phyloP scores from a whole-genome alignment of 1,284 basidiomycete species.

The Apiotrichum siamense region DNA sequence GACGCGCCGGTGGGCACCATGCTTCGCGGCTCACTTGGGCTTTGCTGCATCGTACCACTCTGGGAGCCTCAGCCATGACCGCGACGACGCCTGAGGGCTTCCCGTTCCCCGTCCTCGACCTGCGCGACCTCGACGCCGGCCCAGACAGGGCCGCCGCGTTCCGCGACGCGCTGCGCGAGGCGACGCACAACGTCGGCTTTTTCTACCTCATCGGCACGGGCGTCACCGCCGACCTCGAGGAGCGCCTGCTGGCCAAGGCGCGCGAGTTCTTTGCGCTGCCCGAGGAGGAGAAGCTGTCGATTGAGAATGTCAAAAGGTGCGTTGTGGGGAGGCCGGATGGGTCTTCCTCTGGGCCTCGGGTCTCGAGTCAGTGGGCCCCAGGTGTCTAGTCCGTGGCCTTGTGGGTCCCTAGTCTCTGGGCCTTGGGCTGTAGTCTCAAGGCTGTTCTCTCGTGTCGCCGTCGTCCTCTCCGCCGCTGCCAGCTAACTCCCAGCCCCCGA shows the following conservation, averaged over 20 bases:
- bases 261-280: conserved; percentile 32
- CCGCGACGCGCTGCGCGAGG: conserved; percentile 7
- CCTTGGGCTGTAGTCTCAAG: too few relatives aligned
- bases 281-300: conserved; percentile 24
- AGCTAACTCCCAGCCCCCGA: conserved; percentile 7
- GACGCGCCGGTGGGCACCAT: too few relatives aligned
- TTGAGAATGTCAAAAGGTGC: conserved; percentile 28
- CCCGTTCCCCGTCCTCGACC: conserved; percentile 17
- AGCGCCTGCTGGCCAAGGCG: conserved; percentile 19
- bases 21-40: background rate
- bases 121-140: conserved; percentile 9
- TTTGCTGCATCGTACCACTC: background rate
- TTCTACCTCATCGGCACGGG: conserved; percentile 36
- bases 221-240: conserved; percentile 22
- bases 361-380: too few relatives aligned
- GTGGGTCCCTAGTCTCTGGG: too few relatives aligned
- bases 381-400: background rate
- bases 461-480: too few relatives aligned
- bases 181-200: conserved; percentile 26
- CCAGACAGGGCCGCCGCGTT: conserved; percentile 4
- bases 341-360: too few relatives aligned
- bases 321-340: background rate
- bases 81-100: too few relatives aligned
- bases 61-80: too few relatives aligned
- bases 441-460: too few relatives aligned